Conservation (phyloP, 306 rosid species). For the Argentina anserina region DNA sequence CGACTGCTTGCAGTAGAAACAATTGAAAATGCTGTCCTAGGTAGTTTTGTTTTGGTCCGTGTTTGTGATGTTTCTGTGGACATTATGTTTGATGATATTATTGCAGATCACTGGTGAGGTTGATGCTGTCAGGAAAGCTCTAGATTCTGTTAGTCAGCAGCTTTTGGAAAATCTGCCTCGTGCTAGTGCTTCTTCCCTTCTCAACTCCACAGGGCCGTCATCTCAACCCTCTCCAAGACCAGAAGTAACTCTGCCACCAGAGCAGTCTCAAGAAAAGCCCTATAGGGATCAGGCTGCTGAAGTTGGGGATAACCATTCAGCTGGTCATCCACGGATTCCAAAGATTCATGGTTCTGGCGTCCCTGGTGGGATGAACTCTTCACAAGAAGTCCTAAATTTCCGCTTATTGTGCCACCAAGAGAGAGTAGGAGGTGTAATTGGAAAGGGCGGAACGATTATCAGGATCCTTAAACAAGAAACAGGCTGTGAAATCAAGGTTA, state of each 20-base stretch:
- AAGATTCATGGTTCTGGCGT: slow-evolving; percentile 61
- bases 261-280: slow-evolving; percentile 48
- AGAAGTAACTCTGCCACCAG: slow-evolving; percentile 34
- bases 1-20: background rate
- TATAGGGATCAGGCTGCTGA: slow-evolving; percentile 51
- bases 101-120: slow-evolving; percentile 76
- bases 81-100: slow-evolving; percentile 12
- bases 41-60: background rate
- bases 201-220: slow-evolving; percentile 43
- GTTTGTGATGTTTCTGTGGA: background rate
- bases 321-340: slow-evolving; percentile 42
- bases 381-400: slow-evolving; percentile 63
- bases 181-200: slow-evolving; percentile 43
- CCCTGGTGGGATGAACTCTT: slow-evolving; percentile 54
- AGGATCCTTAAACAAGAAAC: slow-evolving; percentile 73
- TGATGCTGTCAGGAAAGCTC: slow-evolving; percentile 78
- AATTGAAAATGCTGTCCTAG: background rate
- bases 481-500: slow-evolving; percentile 76
- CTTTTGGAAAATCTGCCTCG: slow-evolving; percentile 66
- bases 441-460: slow-evolving; percentile 81
- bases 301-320: slow-evolving; percentile 40
- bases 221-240: slow-evolving; percentile 37
- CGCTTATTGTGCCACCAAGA: slow-evolving; percentile 77
- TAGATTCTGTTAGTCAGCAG: slow-evolving; percentile 63
- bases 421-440: slow-evolving; percentile 80